Conservation (phyloP, 495 filamentous ascomycete genomes). For the Talaromyces nanjingensis region DNA sequence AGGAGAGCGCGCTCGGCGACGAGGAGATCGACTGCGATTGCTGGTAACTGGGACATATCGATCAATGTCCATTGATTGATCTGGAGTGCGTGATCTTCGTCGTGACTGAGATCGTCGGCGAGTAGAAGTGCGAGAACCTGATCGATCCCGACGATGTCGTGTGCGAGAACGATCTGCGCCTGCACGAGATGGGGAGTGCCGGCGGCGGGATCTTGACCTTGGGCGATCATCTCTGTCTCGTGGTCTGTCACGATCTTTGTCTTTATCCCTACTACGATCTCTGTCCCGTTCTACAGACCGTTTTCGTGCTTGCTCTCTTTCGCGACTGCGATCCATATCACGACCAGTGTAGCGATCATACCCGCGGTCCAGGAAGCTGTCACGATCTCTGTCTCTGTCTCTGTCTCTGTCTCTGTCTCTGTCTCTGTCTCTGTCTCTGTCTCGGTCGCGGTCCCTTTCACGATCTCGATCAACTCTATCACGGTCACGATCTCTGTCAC, state of each 20-base stretch:
- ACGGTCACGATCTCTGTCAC: constrained; percentile 24
- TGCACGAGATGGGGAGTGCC: neutral
- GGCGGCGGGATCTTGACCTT: constrained; percentile 6
- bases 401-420: constrained; percentile 24
- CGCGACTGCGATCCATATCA: constrained; percentile 4
- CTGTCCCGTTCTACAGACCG: constrained; percentile 7
- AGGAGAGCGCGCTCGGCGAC: constrained; percentile 33
- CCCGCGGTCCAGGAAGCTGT: constrained; percentile 8
- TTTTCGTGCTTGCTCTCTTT: constrained; percentile 10
- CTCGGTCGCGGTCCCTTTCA: constrained; percentile 19
- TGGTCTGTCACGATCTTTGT: constrained; percentile 11
- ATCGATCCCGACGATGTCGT: constrained; percentile 14
- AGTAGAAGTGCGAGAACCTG: constrained; percentile 15
- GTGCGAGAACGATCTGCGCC: neutral
- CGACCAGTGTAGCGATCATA: constrained; percentile 8
- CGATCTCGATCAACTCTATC: constrained; percentile 16
- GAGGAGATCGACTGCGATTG: constrained; percentile 37
- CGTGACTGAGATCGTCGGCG: constrained; percentile 13
- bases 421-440: constrained; percentile 12
- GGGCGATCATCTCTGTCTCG: constrained; percentile 15
- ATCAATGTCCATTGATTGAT: constrained; percentile 36
- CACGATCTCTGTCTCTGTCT: constrained; percentile 15
- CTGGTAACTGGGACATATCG: constrained; percentile 43
- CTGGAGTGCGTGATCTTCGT: constrained; percentile 26
- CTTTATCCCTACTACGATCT: constrained; percentile 11